Evolutionary conservation across 257 asterid species (phyloP), one percentile per base, ranked within the genome.

Genomic region (Scutellaria barbata): DNA sequence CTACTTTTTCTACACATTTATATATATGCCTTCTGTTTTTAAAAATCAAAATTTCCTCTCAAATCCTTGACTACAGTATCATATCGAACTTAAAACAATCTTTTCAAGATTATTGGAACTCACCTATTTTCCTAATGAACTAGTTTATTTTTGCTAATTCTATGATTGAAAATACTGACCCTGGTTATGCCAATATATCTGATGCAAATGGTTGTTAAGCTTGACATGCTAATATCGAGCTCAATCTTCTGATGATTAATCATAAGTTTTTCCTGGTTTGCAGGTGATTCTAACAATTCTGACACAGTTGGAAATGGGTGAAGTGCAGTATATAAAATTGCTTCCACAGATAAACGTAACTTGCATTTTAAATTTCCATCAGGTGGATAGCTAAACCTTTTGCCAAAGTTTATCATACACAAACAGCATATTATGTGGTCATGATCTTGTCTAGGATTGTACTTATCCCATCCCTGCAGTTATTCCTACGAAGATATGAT

Each of bases 241-340:
- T 69, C 64, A 61, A 61, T 42, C 57, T 47, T 62, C 11, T 62
- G 25, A 65, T 69, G 74, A 73, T 76, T 72, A 22, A 59, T 66
- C 75, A 60, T 70, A 69, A 53, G 42, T 42, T 71, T 77, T 71
- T 79, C 70, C 71, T 55, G 78, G 60, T 58, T 76, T 81, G 69
- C 78, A 94, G 99, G 98, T 91, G 48, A 86, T 94, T 66, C 85
- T 91, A 66, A 94, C 99, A 10, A 84, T 94, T 59, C 76, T 94
- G 81, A 94, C 99, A 46, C 99, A 89, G 68, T 81, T 94, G 90
- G 99, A 94, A 85, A 80, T 94, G 89, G 99, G 98, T 40, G 96
- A 88, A 73, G 82, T 78, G 63, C 89, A 85, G 70, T 89, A 94
- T 77, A 65, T 94, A 55, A 82, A 83, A 58, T 79, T 94, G 79